Conservation (phyloP, 2,329 filamentous ascomycete genomes). For the Aspergillus melleus region DNA sequence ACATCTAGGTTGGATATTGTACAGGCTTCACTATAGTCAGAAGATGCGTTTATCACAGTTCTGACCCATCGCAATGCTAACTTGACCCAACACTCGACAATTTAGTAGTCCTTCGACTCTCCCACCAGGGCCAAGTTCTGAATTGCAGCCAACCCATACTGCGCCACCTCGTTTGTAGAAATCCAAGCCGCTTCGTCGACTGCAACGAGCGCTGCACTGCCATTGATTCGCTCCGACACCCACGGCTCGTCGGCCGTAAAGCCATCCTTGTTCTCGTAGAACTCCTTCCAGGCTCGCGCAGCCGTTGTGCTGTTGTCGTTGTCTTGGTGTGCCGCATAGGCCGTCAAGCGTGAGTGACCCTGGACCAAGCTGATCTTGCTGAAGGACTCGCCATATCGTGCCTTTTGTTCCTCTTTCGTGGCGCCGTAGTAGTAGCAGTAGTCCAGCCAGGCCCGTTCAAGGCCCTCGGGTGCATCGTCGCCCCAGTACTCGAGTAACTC, state of each 20-base stretch:
- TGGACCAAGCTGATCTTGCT: conserved; percentile 52
- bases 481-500: conserved; percentile 55
- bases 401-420: conserved; percentile 49
- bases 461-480: conserved; percentile 48
- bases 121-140: too few species aligned
- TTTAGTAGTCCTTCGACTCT: too few species aligned
- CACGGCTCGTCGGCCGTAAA: conserved; percentile 23
- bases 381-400: conserved; percentile 55
- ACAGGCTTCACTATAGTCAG: too few species aligned
- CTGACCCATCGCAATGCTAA: too few species aligned
- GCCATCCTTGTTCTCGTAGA: conserved; percentile 31
- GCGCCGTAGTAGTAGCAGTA: conserved; percentile 62
- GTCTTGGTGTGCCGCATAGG: conserved; percentile 49
- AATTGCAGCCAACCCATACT: too few species aligned
- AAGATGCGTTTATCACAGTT: too few species aligned
- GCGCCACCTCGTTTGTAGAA: too few species aligned
- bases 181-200: too few species aligned
- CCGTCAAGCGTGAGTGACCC: conserved; percentile 60
- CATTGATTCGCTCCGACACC: conserved; percentile 13
- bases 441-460: conserved; percentile 58
- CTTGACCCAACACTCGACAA: too few species aligned
- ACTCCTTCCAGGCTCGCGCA: conserved; percentile 56
- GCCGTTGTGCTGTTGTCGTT: conserved; percentile 51
- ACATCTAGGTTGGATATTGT: too few species aligned
- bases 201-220: too few species aligned